Evolutionary conservation across 805 yeast species (phyloP), one percentile per base, ranked within the genome.

Genomic region (Saccharomycopsis lassenensis): DNA sequence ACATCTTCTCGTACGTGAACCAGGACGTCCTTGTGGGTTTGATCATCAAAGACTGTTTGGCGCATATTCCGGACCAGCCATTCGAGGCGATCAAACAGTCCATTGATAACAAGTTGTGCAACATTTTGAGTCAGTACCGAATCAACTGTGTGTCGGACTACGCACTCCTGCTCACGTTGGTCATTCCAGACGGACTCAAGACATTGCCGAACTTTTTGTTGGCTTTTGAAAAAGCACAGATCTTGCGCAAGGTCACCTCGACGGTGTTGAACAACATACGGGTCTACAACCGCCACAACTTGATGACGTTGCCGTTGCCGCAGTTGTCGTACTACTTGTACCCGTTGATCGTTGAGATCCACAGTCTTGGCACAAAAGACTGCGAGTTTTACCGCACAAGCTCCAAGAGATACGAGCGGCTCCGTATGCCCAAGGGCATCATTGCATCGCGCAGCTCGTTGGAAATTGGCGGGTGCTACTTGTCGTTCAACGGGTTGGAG

Each of bases 141-240:
- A 21, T 36, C 11, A 54, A 59, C 1, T 44, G 62, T 15, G 68
- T 65, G 14, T 63, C 67, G 5, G 59, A 62, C 8, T 56, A 61
- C 18, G 56, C 65, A 32, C 57, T 62, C 0, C 65, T 74, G 10
- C 70, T 74, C 8, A 85, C 81, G 50, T 61, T 91, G 43, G 67
- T 89, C 4, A 63, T 89, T 54, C 97, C 98, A 0, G 83, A 80
- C 30, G 72, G 89, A 7, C 61, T 91, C 48, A 72, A 73, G 40
- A 74, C 83, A 29, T 61, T 89, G 37, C 74, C 89, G 7, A 67
- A 77, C 48, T 74, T 70, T 47, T 52, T 81, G 33, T 62, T 86
- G 35, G 64, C 89, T 0, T 73, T 86, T 41, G 67, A 76, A 46
- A 91, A 89, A 52, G 53, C 80, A 1, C 67, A 63, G 36, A 74